Conservation (phyloP, 148 eudicot genomes). For the Spergularia marina region DNA sequence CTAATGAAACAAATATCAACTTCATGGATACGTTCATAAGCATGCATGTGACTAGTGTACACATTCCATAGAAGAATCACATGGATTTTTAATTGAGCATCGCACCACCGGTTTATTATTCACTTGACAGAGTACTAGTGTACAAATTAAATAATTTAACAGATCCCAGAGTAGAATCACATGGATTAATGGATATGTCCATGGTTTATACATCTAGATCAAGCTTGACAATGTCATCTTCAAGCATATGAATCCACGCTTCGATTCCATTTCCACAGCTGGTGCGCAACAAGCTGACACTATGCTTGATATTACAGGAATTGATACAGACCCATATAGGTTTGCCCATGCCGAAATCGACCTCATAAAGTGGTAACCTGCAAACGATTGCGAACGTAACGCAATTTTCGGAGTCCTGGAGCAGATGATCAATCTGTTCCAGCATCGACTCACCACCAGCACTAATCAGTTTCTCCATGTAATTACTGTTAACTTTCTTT, state of each 20-base stretch:
- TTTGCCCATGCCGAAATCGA: constrained; percentile 45
- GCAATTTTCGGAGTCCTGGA: not conserved
- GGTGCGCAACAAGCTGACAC: constrained; percentile 14
- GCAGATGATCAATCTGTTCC: not conserved
- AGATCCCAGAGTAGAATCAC: too few relatives aligned
- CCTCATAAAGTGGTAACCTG: constrained; percentile 18
- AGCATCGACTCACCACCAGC: not conserved
- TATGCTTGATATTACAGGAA: constrained; percentile 4
- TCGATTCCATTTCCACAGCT: constrained; percentile 31
- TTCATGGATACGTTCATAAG: too few relatives aligned
- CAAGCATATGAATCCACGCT: constrained; percentile 22
- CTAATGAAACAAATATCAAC: too few relatives aligned
- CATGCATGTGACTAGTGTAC: too few relatives aligned
- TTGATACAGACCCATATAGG: constrained; percentile 26
- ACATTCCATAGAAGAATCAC: too few relatives aligned
- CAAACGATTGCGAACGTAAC: constrained; percentile 10
- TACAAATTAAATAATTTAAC: too few relatives aligned
- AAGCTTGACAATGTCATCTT: not conserved
- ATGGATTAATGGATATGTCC: too few relatives aligned
- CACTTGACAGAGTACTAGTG: too few relatives aligned
- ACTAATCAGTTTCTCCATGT: not conserved
- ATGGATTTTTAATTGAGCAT: too few relatives aligned
- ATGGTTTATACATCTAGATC: not conserved
- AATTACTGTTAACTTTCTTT: not conserved
- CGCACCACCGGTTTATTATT: too few relatives aligned